Conservation (phyloP, 345 rosid species). For the Populus euphratica region DNA sequence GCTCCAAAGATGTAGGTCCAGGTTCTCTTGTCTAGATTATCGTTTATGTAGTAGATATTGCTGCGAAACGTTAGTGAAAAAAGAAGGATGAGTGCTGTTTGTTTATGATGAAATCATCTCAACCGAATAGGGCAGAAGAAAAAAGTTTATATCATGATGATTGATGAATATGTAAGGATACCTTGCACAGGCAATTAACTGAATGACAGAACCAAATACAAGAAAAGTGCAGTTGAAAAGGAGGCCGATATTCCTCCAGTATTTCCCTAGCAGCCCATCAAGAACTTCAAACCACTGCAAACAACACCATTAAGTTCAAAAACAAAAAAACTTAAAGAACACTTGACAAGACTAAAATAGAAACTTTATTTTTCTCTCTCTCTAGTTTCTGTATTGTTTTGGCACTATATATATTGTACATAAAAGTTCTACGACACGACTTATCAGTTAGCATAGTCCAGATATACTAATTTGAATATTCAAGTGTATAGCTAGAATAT, state of each 20-base stretch:
- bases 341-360: too few species aligned
- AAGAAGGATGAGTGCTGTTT: not conserved
- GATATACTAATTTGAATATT: not conserved
- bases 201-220: slow-evolving; percentile 94
- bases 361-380: too few species aligned
- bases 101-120: not conserved
- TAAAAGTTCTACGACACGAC: not conserved
- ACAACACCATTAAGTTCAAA: not conserved
- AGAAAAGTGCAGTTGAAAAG: slow-evolving; percentile 95
- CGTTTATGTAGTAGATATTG: slow-evolving; percentile 93
- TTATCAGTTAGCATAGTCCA: not conserved
- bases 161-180: slow-evolving; percentile 8
- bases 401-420: too few species aligned
- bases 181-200: slow-evolving; percentile 98
- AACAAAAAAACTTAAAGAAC: not conserved
- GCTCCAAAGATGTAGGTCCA: slow-evolving; percentile 99
- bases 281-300: slow-evolving; percentile 95
- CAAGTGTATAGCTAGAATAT: not conserved
- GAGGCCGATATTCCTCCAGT: slow-evolving; percentile 89
- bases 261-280: slow-evolving; percentile 92
- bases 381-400: too few species aligned
- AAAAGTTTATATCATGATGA: not conserved
- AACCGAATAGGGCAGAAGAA: not conserved
- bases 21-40: slow-evolving; percentile 97
- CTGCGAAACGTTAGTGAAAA: slow-evolving; percentile 37